Base-by-base conservation (phyloP, 148 eudicot species). In the Diospyros lotus region DNA sequence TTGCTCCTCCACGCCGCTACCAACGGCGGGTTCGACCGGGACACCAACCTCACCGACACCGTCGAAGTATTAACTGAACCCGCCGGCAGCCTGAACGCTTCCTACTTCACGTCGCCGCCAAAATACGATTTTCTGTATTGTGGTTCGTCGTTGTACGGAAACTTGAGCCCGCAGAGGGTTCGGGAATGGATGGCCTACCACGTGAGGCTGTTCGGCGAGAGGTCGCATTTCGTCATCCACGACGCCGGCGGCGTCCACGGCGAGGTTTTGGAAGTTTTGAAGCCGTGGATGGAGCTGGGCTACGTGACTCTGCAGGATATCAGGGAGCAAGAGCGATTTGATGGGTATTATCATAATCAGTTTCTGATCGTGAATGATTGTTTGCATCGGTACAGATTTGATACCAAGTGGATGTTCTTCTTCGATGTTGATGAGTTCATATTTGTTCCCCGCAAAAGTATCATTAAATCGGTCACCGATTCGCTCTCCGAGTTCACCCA, bases 141-240 rank as follows among this genome's bases (percentile, higher is more conserved):
- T 58, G 97, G 97, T 4, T 88, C 95, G 38, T 72, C 93, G 0
- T 28, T 92, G 17, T 92, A 79, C 45, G 97, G 97, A 9, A 52
- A 82, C 68, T 79, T 92, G 17, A 85, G 88, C 63, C 95, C 94
- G 0, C 90, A 88, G 77, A 78, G 97, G 52, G 76, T 92, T 12
- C 80, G 97, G 0, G 97, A 92, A 50, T 92, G 97, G 95, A 4
- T 92, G 9, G 95, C 93, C 0, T 92, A 88, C 68, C 97, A 92
- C 58, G 83, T 81, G 11, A 73, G 87, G 60, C 40, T 93, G 40
- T 87, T 93, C 55, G 97, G 97, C 0, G 73, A 40, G 43, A 80
- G 59, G 58, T 87, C 97, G 0, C 95, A 93, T 78, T 93, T 93
- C 12, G 92, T 88, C 46, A 82, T 92, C 1, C 78, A 93, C 60